Evolutionary conservation across 108 stramenopile species (phyloP), one percentile per base, ranked within the genome.

Genomic region (Thalassiosira profunda): DNA sequence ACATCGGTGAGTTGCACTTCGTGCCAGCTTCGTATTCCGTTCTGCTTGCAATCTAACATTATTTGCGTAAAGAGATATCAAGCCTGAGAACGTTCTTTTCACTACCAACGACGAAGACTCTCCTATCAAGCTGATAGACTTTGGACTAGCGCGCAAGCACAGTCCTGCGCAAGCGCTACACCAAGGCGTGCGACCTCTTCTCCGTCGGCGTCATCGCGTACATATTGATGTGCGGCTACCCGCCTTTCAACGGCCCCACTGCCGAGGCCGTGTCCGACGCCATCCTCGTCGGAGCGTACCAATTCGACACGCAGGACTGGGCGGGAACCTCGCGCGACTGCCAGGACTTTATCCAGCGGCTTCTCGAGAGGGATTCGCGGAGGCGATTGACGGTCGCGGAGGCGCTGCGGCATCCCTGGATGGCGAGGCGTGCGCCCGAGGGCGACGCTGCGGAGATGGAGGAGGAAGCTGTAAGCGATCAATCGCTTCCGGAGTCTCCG

Each of bases 21-120:
- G n/a, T n/a, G n/a, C n/a, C n/a, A n/a, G n/a, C n/a, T n/a, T n/a
- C n/a, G n/a, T n/a, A n/a, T n/a, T n/a, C n/a, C n/a, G n/a, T n/a
- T n/a, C n/a, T n/a, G n/a, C n/a, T n/a, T n/a, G n/a, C n/a, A n/a
- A n/a, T n/a, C n/a, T n/a, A n/a, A n/a, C n/a, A n/a, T n/a, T n/a
- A n/a, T n/a, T n/a, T n/a, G n/a, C n/a, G n/a, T n/a, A n/a, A n/a
- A n/a, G n/a, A 0, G 90, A 91, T 66, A 40, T 91, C 15, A 91
- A 92, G 79, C 91, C 86, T 3, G 90, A 92, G 81, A 92, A 92
- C 58, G 83, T 87, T 55, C 44, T 92, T 9, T 59, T 92, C 47
- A 63, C 72, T 18, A 57, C 36, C 21, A 36, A 51, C 21, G 49
- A 64, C 10, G 81, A 83, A 53, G 44, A 57, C 33, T 37, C 80